Base-by-base conservation (phyloP, 768 basidiomycete genomes). In the Postia placenta region DNA sequence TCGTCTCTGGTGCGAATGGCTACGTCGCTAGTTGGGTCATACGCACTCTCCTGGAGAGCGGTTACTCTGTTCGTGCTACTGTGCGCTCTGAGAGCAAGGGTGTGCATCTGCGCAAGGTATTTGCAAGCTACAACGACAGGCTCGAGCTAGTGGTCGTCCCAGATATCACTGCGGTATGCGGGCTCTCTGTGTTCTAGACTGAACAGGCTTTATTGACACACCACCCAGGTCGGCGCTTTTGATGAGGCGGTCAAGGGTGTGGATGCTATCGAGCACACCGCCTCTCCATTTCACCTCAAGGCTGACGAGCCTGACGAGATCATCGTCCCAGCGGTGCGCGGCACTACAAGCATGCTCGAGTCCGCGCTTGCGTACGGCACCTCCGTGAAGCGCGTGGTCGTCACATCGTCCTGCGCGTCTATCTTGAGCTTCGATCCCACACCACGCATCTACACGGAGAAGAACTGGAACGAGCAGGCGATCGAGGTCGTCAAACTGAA, bases 221-320 rank as follows among this genome's bases (percentile, higher is more conserved):
- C 14, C 41, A 23, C 9, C 28, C 25, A 82, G 80, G 74, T 74
- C 2, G 79, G 78, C 5, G 85, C 83, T 0, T 93, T 90, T 53
- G 87, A 92, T 60, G 80, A 87, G 44, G 87, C 81, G 0, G 84
- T 91, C 51, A 78, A 81, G 61, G 87, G 75, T 1, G 80, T 91
- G 5, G 81, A 87, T 50, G 89, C 75, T 0, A 78, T 92, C 44
- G 74, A 69, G 30, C 87, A 88, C 57, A 79, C 73, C 3, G 85
- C 85, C 0, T 86, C 85, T 0, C 85, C 86, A 0, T 74, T 81
- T 57, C 67, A 74, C 47, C 52, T 69, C 22, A 65, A 73, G 1
- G 71, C 68, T 1, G 66, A 69, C 17, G 72, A 80, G 33, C 67
- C 70, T 3, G 53, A 65, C 15, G 82, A 86, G 51, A 56, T 87